Evolutionary conservation across 495 filamentous ascomycete genomes (phyloP).

Genomic region (Daldinia childiae): DNA sequence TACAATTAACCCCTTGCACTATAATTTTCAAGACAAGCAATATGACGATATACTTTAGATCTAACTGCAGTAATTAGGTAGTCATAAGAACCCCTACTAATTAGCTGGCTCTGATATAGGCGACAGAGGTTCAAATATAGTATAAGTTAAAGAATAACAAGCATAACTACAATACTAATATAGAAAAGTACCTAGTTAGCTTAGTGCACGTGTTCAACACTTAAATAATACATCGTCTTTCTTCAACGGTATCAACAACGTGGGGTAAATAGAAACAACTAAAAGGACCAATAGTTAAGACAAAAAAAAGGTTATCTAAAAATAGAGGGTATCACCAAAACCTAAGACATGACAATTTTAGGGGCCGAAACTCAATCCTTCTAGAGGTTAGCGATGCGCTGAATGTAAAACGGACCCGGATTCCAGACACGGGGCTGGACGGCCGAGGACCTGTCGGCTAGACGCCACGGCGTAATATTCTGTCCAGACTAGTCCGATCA

Average conservation of each 20-base stretch:
- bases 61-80: background rate
- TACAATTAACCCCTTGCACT: background rate
- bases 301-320: constrained; percentile 24
- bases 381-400: constrained; percentile 8
- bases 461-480: constrained; percentile 17
- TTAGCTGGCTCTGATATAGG: background rate
- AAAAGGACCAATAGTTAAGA: background rate
- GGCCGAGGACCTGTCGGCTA: background rate
- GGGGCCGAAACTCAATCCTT: constrained; percentile 5
- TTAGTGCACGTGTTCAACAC: too few relatives aligned
- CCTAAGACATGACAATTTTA: constrained; percentile 18
- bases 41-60: background rate
- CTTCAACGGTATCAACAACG: too few relatives aligned
- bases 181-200: too few relatives aligned
- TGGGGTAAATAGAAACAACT: background rate
- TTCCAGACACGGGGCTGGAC: constrained; percentile 27
- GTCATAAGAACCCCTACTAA: background rate
- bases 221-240: too few relatives aligned
- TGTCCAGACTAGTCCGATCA: constrained; percentile 16
- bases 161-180: background rate
- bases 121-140: background rate
- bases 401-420: constrained; percentile 19
- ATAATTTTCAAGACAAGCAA: background rate
- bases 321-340: constrained; percentile 12
- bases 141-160: background rate